Percentiles rank a stretch among this genome's conserved stretches.
These are phyloP conservation scores for Lenzites betulinus DNA, from an alignment of 768 basidiomycete species.

Conservation along the genomic window DNA sequence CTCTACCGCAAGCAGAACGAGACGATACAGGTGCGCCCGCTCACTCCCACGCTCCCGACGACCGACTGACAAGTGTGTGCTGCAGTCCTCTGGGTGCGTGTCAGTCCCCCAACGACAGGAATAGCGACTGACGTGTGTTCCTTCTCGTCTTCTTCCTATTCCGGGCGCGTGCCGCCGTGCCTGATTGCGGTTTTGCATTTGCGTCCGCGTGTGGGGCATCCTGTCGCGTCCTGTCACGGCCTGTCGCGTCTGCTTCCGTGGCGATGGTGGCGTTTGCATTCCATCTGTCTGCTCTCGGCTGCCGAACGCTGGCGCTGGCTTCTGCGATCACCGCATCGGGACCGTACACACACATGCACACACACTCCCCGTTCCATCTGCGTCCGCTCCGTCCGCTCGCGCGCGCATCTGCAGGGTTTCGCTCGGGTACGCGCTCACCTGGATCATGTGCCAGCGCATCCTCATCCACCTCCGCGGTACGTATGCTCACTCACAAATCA, in stretches of 20 bases:
- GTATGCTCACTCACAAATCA: background rate
- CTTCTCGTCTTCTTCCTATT: background rate
- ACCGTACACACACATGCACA: too few species aligned
- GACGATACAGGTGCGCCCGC: conserved; percentile 24
- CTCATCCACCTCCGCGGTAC: conserved; percentile 37
- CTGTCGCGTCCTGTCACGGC: too few species aligned
- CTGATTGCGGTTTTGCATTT: background rate
- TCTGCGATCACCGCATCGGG: background rate
- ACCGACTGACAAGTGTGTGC: background rate
- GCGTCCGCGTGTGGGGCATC: background rate
- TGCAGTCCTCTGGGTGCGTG: conserved; percentile 29
- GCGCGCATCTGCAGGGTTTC: conserved; percentile 26
- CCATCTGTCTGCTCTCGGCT: background rate
- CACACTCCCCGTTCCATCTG: too few species aligned
- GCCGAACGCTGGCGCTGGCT: background rate
- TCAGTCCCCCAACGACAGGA: background rate
- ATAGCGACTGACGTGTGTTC: background rate
- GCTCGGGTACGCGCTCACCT: conserved; percentile 37
- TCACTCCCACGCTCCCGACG: background rate
- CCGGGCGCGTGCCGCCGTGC: background rate
- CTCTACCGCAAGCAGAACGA: conserved; percentile 27
- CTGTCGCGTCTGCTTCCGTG: background rate
- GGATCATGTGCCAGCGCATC: conserved; percentile 41
- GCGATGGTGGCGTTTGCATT: background rate
- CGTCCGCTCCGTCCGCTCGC: background rate